phyloP scores from a whole-genome alignment of 257 asterid species.

The Salvia rosmarinus region DNA sequence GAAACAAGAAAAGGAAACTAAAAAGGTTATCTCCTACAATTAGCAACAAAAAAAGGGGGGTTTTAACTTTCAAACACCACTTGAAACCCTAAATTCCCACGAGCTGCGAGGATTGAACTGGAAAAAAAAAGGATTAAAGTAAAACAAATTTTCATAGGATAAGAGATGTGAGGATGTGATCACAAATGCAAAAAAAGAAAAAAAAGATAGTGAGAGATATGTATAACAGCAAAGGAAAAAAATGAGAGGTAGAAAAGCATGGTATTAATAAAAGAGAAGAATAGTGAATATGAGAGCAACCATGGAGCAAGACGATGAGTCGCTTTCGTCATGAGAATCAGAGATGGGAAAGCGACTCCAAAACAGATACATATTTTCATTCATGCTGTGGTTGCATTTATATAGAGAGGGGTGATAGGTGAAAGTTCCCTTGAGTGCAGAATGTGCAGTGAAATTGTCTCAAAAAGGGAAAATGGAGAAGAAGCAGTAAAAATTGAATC shows the following conservation, averaged over 20 bases:
- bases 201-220: too few species aligned
- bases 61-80: background rate
- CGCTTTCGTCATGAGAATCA: conserved; percentile 69
- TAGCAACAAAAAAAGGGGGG: background rate
- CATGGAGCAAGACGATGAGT: conserved; percentile 48
- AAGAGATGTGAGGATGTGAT: conserved; percentile 9
- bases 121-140: background rate
- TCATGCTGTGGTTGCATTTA: conserved; percentile 31
- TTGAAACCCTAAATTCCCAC: conserved; percentile 40
- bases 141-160: conserved; percentile 9
- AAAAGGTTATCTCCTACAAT: conserved; percentile 3
- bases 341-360: conserved; percentile 55
- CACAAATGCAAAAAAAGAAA: background rate
- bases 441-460: conserved; percentile 39
- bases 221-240: too few species aligned
- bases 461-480: conserved; percentile 31
- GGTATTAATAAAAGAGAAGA: conserved; percentile 13
- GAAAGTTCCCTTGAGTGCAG: conserved; percentile 33
- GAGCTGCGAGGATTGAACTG: background rate
- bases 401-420: conserved; percentile 18
- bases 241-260: background rate
- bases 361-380: conserved; percentile 17
- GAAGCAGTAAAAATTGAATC: conserved; percentile 31
- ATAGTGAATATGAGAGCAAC: conserved; percentile 44
- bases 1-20: background rate